A percentile compares a stretch with the other conserved stretches of the same genome.
phyloP scores from a whole-genome alignment of 2,329 filamentous ascomycete species.

The Nannizzia gypsea region DNA sequence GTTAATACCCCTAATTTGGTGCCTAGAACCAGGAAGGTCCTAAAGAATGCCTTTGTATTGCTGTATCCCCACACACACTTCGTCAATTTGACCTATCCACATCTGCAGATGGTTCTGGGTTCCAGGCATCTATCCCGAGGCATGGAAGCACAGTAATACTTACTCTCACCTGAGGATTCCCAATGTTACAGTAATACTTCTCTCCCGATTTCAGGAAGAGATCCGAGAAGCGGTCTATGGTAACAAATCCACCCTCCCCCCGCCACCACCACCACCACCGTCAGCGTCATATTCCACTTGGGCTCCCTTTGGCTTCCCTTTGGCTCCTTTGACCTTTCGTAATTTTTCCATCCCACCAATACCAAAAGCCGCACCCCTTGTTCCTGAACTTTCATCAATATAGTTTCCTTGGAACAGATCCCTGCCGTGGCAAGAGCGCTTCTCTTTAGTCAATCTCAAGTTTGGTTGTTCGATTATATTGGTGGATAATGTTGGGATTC shows the following conservation, averaged over 20 bases:
- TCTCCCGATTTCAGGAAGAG: not conserved
- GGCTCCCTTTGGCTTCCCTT: not conserved
- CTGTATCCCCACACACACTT: not conserved
- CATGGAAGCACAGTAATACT: not conserved
- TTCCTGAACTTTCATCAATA: slow-evolving; percentile 2
- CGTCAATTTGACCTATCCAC: not conserved
- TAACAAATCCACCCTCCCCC: not conserved
- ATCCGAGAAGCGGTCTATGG: not conserved
- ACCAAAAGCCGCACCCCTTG: not conserved
- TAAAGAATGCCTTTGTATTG: not conserved
- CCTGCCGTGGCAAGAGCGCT: not conserved
- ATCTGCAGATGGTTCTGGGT: not conserved
- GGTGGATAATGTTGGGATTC: not conserved
- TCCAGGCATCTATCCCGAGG: not conserved
- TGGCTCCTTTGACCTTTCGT: not conserved
- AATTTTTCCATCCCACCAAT: not conserved
- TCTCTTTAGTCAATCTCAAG: not conserved
- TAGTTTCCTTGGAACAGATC: not conserved
- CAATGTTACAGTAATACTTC: not conserved
- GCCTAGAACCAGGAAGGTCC: not conserved
- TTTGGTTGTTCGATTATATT: not conserved
- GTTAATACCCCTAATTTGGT: not conserved
- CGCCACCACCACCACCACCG: not conserved
- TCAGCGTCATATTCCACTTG: not conserved
- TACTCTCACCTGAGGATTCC: not conserved